Percentiles rank a stretch among this genome's conserved stretches.
These are phyloP conservation scores for Epichloe sp. DNA, from an alignment of 2,329 filamentous ascomycete genomes.

Conservation along the genomic window DNA sequence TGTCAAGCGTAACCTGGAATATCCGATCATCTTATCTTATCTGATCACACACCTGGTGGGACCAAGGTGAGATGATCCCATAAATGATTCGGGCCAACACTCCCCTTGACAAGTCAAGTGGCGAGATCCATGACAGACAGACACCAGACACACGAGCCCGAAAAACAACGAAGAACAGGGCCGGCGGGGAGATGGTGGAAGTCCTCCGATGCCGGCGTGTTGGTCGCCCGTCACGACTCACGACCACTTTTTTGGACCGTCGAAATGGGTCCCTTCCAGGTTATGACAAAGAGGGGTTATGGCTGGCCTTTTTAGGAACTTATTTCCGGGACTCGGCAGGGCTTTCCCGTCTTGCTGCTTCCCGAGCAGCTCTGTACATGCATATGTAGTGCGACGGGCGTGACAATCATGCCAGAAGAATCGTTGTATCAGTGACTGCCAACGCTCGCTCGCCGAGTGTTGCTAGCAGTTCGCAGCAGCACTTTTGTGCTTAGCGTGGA, in stretches of 20 bases:
- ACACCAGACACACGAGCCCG: not conserved
- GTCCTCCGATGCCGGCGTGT: not conserved
- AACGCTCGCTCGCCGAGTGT: not conserved
- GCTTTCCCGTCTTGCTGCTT: not conserved
- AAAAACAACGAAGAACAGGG: not conserved
- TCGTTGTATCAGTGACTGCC: no score
- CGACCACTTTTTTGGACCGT: not conserved
- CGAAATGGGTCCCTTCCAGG: not conserved
- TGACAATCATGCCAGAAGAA: no score
- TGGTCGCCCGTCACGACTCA: not conserved
- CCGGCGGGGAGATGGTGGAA: not conserved
- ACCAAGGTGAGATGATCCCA: not conserved
- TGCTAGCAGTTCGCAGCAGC: not conserved
- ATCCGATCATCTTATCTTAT: slow-evolving; percentile 1
- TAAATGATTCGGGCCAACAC: not conserved
- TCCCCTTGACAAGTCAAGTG: no score
- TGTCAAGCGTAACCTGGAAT: not conserved
- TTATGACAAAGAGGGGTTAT: not conserved
- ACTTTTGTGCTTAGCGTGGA: not conserved
- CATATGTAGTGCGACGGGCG: no score
- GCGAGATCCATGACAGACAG: not conserved
- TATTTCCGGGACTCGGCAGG: not conserved
- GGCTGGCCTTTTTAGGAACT: not conserved
- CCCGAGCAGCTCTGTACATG: no score
- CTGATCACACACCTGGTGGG: not conserved